Percentiles rank a stretch among this genome's conserved stretches.
Evolutionary conservation across 345 rosid species (phyloP).

Genomic region (Linum tenue): DNA sequence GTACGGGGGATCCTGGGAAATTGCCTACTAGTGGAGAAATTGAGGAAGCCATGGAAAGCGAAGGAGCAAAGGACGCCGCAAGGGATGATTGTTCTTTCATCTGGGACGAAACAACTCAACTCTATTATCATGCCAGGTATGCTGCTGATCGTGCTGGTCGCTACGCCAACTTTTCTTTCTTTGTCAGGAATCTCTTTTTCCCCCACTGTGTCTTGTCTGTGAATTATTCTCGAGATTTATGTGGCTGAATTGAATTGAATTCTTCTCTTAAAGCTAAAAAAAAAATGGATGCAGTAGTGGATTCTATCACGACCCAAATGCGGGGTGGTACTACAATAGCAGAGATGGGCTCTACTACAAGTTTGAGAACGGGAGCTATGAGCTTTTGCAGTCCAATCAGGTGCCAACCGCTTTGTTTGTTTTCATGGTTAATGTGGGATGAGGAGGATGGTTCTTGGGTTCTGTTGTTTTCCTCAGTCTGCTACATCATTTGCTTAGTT

Average conservation of each 20-base stretch:
- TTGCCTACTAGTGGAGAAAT: not conserved
- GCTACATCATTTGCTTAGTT: not conserved
- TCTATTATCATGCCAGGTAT: slow-evolving; percentile 69
- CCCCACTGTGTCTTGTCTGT: not conserved
- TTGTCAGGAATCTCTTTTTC: not conserved
- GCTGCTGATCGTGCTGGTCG: too few species aligned
- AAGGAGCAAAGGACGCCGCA: slow-evolving; percentile 14
- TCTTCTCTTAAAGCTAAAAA: not conserved
- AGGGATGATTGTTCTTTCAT: slow-evolving; percentile 35
- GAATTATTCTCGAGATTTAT: not conserved
- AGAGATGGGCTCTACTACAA: slow-evolving; percentile 72
- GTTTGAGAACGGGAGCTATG: slow-evolving; percentile 66
- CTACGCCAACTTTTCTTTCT: not conserved
- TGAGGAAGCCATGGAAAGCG: slow-evolving; percentile 9
- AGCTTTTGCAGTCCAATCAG: slow-evolving; percentile 37
- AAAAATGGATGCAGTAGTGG: slow-evolving; percentile 49
- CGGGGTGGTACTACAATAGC: slow-evolving; percentile 86
- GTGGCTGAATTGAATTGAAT: not conserved
- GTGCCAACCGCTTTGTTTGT: slow-evolving; percentile 16
- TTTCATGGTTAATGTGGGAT: not conserved
- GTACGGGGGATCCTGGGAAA: too few species aligned
- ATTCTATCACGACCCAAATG: slow-evolving; percentile 74
- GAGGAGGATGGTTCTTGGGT: not conserved
- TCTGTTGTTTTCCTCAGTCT: not conserved
- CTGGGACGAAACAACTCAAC: slow-evolving; percentile 60